Evolutionary conservation across 345 rosid species (phyloP).

Genomic region (Euphorbia lathyris): DNA sequence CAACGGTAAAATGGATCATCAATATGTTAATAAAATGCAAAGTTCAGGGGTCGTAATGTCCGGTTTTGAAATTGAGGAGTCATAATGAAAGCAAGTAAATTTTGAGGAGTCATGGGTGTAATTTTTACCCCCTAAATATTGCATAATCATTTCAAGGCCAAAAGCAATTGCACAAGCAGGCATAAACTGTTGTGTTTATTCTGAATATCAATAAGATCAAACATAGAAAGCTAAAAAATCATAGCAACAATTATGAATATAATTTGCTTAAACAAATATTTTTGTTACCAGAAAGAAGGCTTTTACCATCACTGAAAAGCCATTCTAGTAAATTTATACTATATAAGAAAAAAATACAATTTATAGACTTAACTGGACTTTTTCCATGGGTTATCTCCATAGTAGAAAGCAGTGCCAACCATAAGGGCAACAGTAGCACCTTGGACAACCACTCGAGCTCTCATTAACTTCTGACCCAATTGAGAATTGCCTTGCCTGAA

Average conservation of each 20-base stretch:
- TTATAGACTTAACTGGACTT: constrained; percentile 9
- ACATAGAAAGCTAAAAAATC: background rate
- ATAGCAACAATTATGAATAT: background rate
- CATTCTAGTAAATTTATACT: background rate
- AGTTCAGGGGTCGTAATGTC: too few relatives aligned
- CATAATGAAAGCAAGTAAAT: too few relatives aligned
- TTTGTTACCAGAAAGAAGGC: background rate
- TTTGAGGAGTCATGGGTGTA: too few relatives aligned
- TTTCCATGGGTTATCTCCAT: constrained; percentile 86
- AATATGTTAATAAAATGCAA: too few relatives aligned
- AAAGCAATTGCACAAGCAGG: too few relatives aligned
- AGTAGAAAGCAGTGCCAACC: constrained; percentile 90
- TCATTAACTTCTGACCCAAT: constrained; percentile 71
- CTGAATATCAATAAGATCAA: constrained; percentile 2
- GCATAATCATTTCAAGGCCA: too few relatives aligned
- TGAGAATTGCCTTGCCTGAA: constrained; percentile 71
- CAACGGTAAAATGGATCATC: too few relatives aligned
- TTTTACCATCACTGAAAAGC: background rate
- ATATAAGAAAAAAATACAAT: background rate
- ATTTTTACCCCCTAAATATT: too few relatives aligned
- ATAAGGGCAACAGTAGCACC: constrained; percentile 84
- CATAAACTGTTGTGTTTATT: background rate
- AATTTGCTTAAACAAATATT: background rate
- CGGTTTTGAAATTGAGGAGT: too few relatives aligned
- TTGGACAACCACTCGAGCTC: constrained; percentile 80